Conservation (phyloP, 192 early-diverging fungal species). For the Haplosporangium gracile region DNA sequence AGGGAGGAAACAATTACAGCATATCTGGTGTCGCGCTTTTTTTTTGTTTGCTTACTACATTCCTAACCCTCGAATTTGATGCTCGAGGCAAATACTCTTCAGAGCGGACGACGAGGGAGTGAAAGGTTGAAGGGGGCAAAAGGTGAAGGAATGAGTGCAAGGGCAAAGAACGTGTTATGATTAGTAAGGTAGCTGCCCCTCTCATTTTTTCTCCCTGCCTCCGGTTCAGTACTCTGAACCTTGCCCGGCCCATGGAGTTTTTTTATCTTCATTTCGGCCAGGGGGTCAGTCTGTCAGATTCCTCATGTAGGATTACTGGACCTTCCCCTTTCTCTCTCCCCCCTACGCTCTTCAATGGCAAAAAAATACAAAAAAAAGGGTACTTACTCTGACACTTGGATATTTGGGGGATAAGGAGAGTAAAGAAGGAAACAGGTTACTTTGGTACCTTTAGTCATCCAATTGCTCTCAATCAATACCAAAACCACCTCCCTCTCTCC, state of each 20-base stretch:
- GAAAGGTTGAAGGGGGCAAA: too few relatives aligned
- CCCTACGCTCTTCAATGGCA: too few relatives aligned
- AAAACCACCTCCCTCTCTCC: not conserved
- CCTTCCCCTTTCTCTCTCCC: not conserved
- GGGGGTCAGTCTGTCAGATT: constrained; percentile 1
- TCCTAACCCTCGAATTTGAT: not conserved
- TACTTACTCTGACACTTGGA: too few relatives aligned
- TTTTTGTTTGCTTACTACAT: not conserved
- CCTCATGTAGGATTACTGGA: not conserved
- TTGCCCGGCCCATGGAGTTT: not conserved
- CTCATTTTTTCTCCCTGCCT: not conserved
- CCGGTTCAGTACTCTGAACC: not conserved
- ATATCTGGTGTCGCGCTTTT: not conserved
- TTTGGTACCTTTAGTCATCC: not conserved
- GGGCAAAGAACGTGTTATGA: not conserved
- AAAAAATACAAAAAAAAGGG: too few relatives aligned
- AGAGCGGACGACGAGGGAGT: too few relatives aligned
- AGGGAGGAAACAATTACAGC: too few relatives aligned
- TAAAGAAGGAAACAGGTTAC: too few relatives aligned
- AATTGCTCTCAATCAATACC: not conserved
- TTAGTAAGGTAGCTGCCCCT: not conserved
- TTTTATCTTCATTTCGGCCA: constrained; percentile 19
- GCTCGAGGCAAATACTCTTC: too few relatives aligned
- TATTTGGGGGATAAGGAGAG: too few relatives aligned
- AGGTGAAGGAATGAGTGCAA: not conserved